Percentiles rank a stretch among this genome's conserved stretches.
Evolutionary conservation across 371 early-diverging fungal genomes (phyloP).

Genomic region (Mucor velutinosus): DNA sequence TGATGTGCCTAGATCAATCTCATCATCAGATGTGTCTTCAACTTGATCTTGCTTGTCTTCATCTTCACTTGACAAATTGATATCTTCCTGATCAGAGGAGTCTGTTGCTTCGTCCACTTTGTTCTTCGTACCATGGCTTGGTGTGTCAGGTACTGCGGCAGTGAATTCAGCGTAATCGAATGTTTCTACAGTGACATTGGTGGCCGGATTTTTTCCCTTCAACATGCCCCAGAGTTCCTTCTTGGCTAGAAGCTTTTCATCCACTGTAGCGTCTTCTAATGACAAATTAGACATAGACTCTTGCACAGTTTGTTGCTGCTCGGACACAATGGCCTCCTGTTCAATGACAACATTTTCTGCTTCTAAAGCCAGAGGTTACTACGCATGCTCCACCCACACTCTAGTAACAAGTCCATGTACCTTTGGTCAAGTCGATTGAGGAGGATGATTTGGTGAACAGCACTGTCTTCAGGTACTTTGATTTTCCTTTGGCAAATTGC

Average conservation of each 20-base stretch:
- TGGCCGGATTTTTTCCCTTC: not conserved
- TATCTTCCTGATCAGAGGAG: not conserved
- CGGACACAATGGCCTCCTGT: not conserved
- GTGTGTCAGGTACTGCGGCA: not conserved
- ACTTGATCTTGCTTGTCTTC: not conserved
- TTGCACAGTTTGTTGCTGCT: not conserved
- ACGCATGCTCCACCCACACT: not conserved
- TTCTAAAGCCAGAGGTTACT: not conserved
- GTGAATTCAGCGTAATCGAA: not conserved
- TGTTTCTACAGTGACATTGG: not conserved
- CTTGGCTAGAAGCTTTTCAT: not conserved
- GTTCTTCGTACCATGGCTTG: not conserved
- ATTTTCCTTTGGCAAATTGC: conserved; percentile 22
- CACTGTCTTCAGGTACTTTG: conserved; percentile 16
- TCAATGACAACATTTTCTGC: not conserved
- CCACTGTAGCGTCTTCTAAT: not conserved
- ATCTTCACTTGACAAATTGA: not conserved
- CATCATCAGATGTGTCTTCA: conserved; percentile 1
- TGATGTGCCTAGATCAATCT: not conserved
- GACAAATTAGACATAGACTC: conserved; percentile 2
- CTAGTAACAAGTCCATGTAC: not conserved
- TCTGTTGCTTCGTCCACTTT: not conserved
- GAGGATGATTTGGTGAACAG: conserved; percentile 17
- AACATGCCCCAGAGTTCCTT: not conserved
- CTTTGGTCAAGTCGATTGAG: not conserved